A percentile compares a stretch with the other conserved stretches of the same genome.
phyloP scores from a whole-genome alignment of 768 basidiomycete species.

The Psilocybe azurescens region DNA sequence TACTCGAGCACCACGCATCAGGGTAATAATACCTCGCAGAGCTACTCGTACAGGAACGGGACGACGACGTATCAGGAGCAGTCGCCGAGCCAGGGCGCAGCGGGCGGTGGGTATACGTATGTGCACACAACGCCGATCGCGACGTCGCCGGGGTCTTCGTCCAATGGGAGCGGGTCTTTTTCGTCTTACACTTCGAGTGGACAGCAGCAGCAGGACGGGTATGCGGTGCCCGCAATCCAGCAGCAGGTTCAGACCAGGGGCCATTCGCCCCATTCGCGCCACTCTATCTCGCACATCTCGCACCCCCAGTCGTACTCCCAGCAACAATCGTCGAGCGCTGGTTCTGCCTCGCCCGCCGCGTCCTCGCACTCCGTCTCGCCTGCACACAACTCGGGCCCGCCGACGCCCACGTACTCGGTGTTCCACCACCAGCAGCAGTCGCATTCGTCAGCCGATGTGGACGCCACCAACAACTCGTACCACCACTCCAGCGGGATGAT shows the following conservation, averaged over 20 bases:
- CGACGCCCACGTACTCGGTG: slow-evolving; percentile 50
- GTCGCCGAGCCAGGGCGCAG: slow-evolving; percentile 31
- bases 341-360: slow-evolving; percentile 55
- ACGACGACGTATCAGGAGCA: slow-evolving; percentile 52
- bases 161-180: slow-evolving; percentile 25
- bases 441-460: neutral
- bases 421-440: slow-evolving; percentile 49
- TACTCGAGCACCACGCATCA: neutral
- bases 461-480: slow-evolving; percentile 23
- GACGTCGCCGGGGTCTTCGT: slow-evolving; percentile 27
- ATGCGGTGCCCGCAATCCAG: slow-evolving; percentile 25
- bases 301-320: slow-evolving; percentile 52
- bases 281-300: slow-evolving; percentile 65
- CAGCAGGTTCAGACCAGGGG: neutral
- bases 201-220: slow-evolving; percentile 15
- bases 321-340: slow-evolving; percentile 40
- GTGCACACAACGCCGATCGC: slow-evolving; percentile 41
- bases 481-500: slow-evolving; percentile 38
- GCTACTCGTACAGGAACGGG: slow-evolving; percentile 45
- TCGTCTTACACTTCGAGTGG: slow-evolving; percentile 37
- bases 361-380: slow-evolving; percentile 52
- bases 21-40: slow-evolving; percentile 7
- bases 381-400: slow-evolving; percentile 47
- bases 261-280: slow-evolving; percentile 40
- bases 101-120: slow-evolving; percentile 37